Evolutionary conservation across 2,329 filamentous ascomycete genomes (phyloP), one percentile per base, ranked within the genome.

Genomic region (Alternaria angustiovoidea): DNA sequence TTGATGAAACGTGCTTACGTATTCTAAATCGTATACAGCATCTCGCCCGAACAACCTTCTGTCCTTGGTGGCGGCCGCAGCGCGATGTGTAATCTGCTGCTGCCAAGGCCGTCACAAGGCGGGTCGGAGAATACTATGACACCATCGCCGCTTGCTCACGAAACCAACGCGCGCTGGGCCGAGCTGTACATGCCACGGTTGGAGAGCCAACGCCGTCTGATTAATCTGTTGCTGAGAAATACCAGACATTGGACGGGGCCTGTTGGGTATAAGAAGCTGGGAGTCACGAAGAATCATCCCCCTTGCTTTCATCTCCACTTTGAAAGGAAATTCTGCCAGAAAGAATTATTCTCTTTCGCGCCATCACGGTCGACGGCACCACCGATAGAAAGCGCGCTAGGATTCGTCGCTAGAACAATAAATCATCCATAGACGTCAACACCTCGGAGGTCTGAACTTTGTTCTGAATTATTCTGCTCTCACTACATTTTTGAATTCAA

Each of bases 101-200:
- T 34, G 62, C 58, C 63, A 71, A 75, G 69, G 66, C 74, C 73
- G 73, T 57, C 48, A 63, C 59, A 72, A 75, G 67, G 71, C 71
- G 70, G 41, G 26, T 68, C 70, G 72, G 71, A 68, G 60, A 70
- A 66, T 71, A 64, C 28, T 62, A 74, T 75, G 62, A 63, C 68
- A 68, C 63, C 74, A 76, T 77, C 63, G 34, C 51, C 60, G 68
- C 73, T 75, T 75, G 67, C 59, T 64, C 65, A 60, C 68, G 63
- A 67, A 68, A 64, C 36, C 56, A 60, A 66, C 66, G 61, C 64
- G 70, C 62, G 30, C 51, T 48, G 51, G 54, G 56, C 63, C 63
- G 62, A 61, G 61, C 44, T 44, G 57, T 57, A 52, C 53, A 43
- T 44, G 54, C 47, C 57, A 56, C 52, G 44, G 43, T 32, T 59